Conservation (phyloP, 495 filamentous ascomycete genomes). For the Gamarada debralockiae region DNA sequence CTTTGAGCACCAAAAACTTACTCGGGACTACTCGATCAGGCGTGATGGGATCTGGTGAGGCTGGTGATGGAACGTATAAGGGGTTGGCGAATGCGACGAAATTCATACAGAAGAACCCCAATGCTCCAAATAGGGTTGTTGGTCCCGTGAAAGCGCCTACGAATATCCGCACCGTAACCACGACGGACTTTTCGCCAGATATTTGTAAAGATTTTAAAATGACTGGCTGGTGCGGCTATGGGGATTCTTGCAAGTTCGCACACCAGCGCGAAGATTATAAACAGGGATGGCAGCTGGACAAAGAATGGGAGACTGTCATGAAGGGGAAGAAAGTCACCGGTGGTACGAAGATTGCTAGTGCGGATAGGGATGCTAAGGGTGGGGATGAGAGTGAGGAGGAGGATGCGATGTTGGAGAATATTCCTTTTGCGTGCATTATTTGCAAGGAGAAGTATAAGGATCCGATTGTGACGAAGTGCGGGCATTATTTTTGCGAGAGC, state of each 20-base stretch:
- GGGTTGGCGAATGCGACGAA: conserved; percentile 67
- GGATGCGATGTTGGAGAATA: conserved; percentile 74
- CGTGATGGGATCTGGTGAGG: conserved; percentile 13
- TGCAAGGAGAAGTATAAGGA: conserved; percentile 77
- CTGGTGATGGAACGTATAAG: conserved; percentile 67
- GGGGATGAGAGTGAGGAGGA: conserved; percentile 38
- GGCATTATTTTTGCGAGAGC: conserved; percentile 91
- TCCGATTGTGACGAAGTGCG: conserved; percentile 85
- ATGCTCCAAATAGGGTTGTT: conserved; percentile 65
- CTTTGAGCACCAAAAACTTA: conserved; percentile 54
- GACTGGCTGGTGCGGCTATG: conserved; percentile 81
- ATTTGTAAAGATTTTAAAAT: conserved; percentile 95
- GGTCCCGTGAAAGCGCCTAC: conserved; percentile 87
- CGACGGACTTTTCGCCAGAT: conserved; percentile 89
- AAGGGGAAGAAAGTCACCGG: conserved; percentile 67
- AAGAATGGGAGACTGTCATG: conserved; percentile 83
- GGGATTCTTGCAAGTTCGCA: conserved; percentile 78
- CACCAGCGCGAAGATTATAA: conserved; percentile 87
- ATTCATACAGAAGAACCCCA: conserved; percentile 79
- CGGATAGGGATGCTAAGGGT: conserved; percentile 36
- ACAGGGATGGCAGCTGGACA: conserved; percentile 92
- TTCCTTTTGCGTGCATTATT: conserved; percentile 94
- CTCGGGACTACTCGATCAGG: conserved; percentile 57
- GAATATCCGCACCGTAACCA: conserved; percentile 86
- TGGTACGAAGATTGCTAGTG: conserved; percentile 61